phyloP scores from a whole-genome alignment of 202 grass and related monocot genomes.

The Carex arenaria region DNA sequence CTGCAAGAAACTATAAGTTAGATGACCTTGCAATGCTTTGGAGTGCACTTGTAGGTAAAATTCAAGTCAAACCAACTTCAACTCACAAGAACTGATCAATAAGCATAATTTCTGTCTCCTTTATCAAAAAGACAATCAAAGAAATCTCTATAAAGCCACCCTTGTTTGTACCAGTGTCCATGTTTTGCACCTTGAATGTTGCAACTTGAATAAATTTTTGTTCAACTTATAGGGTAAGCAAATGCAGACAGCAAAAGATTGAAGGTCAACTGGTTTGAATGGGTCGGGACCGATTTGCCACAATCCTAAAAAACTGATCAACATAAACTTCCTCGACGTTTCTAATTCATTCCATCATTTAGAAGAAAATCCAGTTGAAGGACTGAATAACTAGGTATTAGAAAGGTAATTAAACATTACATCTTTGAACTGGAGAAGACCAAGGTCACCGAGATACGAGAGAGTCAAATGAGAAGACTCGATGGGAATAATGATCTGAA shows the following conservation, averaged over 20 bases:
- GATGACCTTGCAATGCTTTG: slow-evolving; percentile 11
- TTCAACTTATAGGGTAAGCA: neutral
- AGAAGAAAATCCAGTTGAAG: neutral
- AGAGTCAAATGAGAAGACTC: slow-evolving; percentile 78
- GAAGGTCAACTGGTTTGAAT: neutral
- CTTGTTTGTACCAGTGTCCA: neutral
- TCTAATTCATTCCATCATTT: neutral
- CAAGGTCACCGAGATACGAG: slow-evolving; percentile 88
- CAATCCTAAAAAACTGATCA: neutral
- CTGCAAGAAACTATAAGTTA: slow-evolving; percentile 39
- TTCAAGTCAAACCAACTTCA: slow-evolving; percentile 8
- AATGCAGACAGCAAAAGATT: slow-evolving; percentile 1
- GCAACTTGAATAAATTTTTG: neutral
- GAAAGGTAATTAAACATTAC: slow-evolving; percentile 25
- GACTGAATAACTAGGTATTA: slow-evolving; percentile 15
- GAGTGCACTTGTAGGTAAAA: neutral
- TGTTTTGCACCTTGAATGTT: neutral
- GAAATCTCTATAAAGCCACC: neutral
- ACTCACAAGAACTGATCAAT: neutral
- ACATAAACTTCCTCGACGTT: neutral
- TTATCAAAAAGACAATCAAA: neutral
- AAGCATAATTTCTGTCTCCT: neutral
- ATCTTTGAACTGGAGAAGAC: slow-evolving; percentile 97
- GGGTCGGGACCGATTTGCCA: neutral
- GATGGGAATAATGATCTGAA: slow-evolving; percentile 89